A percentile compares a stretch with the other conserved stretches of the same genome.
Evolutionary conservation across 495 filamentous ascomycete genomes (phyloP).

Genomic region (Penicillium soppii): DNA sequence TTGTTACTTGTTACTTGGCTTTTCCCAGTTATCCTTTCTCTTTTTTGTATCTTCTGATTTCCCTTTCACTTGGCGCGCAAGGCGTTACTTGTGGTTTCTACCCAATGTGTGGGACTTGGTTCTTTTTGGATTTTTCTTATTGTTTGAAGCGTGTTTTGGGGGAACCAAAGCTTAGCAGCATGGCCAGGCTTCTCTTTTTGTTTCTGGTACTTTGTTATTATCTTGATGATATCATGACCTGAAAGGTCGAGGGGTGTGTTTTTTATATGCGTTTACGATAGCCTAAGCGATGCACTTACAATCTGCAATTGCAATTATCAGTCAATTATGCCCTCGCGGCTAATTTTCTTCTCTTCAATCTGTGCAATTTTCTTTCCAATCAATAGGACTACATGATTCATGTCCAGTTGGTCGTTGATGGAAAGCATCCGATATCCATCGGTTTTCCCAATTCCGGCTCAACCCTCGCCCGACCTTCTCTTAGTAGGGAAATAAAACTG

Average conservation of each 20-base stretch:
- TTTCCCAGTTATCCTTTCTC: background rate
- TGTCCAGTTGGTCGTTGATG: too few relatives aligned
- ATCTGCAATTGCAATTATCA: background rate
- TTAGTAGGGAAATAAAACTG: too few relatives aligned
- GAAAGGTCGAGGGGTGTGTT: background rate
- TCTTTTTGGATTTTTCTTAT: background rate
- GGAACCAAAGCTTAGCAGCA: background rate
- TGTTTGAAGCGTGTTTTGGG: constrained; percentile 5
- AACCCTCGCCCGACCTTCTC: too few relatives aligned
- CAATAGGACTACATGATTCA: too few relatives aligned
- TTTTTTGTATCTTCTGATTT: background rate
- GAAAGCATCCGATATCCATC: too few relatives aligned
- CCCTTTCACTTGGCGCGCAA: background rate
- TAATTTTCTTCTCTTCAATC: background rate
- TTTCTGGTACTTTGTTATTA: background rate
- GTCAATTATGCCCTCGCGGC: background rate
- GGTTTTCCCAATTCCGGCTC: too few relatives aligned
- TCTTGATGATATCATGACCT: background rate
- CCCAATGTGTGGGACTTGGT: background rate
- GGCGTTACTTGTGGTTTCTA: background rate
- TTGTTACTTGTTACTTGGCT: background rate
- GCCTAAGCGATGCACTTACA: background rate
- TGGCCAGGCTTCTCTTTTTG: background rate
- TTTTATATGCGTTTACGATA: background rate
- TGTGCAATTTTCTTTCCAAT: background rate